Conservation (phyloP, 2,329 filamentous ascomycete genomes). For the Hypoxylon sp. region DNA sequence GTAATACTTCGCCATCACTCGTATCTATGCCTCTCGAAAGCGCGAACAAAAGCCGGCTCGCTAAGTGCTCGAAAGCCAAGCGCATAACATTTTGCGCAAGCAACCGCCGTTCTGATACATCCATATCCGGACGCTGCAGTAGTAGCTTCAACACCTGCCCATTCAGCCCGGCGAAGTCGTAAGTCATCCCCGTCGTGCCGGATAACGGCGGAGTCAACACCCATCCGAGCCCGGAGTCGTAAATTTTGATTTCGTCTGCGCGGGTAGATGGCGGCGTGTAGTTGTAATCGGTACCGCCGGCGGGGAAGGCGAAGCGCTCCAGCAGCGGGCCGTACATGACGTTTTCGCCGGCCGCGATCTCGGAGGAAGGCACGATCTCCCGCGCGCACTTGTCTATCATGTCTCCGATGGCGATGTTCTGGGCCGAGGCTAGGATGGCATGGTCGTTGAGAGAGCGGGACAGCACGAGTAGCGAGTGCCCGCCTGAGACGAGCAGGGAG, state of each 20-base stretch:
- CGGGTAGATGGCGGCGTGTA: conserved; percentile 74
- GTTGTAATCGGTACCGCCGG: conserved; percentile 53
- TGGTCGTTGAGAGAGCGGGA: conserved; percentile 79
- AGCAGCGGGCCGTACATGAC: conserved; percentile 87
- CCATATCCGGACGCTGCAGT: conserved; percentile 59
- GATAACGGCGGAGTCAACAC: conserved; percentile 76
- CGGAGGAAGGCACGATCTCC: conserved; percentile 75
- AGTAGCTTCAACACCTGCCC: conserved; percentile 73
- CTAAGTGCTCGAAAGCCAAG: conserved; percentile 89
- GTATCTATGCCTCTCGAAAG: conserved; percentile 59
- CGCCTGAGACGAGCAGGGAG: conserved; percentile 90
- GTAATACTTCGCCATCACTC: conserved; percentile 26
- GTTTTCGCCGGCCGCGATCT: conserved; percentile 69
- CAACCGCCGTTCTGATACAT: conserved; percentile 72
- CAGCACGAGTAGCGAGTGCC: conserved; percentile 88
- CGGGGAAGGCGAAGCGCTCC: conserved; percentile 83
- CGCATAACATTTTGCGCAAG: conserved; percentile 84
- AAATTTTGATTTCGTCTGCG: conserved; percentile 69
- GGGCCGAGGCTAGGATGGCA: conserved; percentile 77
- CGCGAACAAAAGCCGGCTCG: conserved; percentile 79
- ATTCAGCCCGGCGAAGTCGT: conserved; percentile 81
- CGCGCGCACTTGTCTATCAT: conserved; percentile 90
- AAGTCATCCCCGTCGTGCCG: conserved; percentile 71
- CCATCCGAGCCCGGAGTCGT: conserved; percentile 69
- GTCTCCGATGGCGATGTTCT: conserved; percentile 91